Conservation (phyloP, 1,139 yeast species). For the Candida sp. region DNA sequence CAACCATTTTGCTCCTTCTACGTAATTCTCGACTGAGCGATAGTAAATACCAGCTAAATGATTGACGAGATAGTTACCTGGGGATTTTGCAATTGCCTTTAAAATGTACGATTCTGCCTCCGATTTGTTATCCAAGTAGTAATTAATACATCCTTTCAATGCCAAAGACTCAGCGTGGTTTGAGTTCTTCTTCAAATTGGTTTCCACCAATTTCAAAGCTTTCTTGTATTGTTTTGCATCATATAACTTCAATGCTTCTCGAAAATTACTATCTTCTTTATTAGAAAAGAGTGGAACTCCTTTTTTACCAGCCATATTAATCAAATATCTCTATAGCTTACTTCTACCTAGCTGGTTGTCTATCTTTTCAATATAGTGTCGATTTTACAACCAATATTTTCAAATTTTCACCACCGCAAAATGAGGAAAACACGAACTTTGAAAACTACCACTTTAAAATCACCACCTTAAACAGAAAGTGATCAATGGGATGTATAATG, state of each 20-base stretch:
- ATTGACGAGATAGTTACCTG: slow-evolving; percentile 64
- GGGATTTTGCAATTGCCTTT: slow-evolving; percentile 59
- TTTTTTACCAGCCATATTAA: slow-evolving; percentile 20
- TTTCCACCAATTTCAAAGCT: slow-evolving; percentile 73
- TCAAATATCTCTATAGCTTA: not conserved
- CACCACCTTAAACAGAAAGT: not conserved
- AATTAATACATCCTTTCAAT: slow-evolving; percentile 73
- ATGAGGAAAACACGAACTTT: not conserved
- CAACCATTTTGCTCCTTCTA: slow-evolving; percentile 79
- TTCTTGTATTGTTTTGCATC: slow-evolving; percentile 88
- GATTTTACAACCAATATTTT: not conserved
- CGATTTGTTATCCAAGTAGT: slow-evolving; percentile 46
- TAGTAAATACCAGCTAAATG: slow-evolving; percentile 87
- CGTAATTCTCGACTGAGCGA: slow-evolving; percentile 65
- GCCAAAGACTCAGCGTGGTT: slow-evolving; percentile 81
- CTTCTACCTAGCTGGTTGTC: not conserved
- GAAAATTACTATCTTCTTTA: slow-evolving; percentile 69
- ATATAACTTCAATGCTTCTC: slow-evolving; percentile 78
- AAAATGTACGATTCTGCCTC: slow-evolving; percentile 66
- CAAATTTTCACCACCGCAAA: slow-evolving; percentile 1
- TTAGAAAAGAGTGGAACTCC: slow-evolving; percentile 33
- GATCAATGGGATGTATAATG: no score
- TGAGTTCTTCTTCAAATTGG: slow-evolving; percentile 71
- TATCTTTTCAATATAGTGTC: not conserved
- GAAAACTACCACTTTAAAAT: not conserved